A percentile compares a stretch with the other conserved stretches of the same genome.
Conservation (phyloP, 352 stramenopile genomes). For the Phytopythium montanum region DNA sequence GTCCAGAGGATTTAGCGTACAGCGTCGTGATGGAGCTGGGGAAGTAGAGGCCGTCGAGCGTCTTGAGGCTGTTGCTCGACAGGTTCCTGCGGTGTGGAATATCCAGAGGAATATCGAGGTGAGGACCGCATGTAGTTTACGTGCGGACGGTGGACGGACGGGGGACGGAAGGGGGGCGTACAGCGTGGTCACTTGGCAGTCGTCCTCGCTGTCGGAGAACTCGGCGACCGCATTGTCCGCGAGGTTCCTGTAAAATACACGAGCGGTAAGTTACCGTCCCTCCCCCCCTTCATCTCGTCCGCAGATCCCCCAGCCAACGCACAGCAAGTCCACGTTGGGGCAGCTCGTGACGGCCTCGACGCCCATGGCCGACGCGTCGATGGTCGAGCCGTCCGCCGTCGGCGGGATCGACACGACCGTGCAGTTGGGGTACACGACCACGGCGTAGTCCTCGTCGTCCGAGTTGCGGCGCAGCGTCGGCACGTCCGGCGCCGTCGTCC, state of each 20-base stretch:
- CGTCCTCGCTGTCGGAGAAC: neutral
- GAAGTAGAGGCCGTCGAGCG: neutral
- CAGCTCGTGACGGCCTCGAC: slow-evolving; percentile 6
- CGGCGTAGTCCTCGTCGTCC: slow-evolving; percentile 3
- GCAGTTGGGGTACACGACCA: slow-evolving; percentile 5
- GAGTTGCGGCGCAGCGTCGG: slow-evolving; percentile 1
- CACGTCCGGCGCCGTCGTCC: neutral
- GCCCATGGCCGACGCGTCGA: neutral
- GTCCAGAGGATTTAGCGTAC: neutral
- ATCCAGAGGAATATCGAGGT: neutral
- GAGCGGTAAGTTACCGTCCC: neutral
- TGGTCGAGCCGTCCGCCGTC: too few species aligned
- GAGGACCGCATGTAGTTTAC: neutral
- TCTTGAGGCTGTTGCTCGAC: neutral
- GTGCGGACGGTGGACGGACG: neutral
- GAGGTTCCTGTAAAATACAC: slow-evolving; percentile 6
- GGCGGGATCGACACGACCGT: slow-evolving; percentile 2
- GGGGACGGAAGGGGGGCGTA: neutral
- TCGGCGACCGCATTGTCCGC: neutral
- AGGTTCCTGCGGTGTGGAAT: neutral
- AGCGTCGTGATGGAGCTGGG: slow-evolving; percentile 1
- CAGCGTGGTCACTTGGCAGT: slow-evolving; percentile 3
- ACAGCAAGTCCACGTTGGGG: slow-evolving; percentile 1
- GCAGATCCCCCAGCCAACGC: neutral
- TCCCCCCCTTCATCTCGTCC: neutral